Evolutionary conservation across 306 rosid species (phyloP).

Genomic region (Macrotyloma uniflorum): DNA sequence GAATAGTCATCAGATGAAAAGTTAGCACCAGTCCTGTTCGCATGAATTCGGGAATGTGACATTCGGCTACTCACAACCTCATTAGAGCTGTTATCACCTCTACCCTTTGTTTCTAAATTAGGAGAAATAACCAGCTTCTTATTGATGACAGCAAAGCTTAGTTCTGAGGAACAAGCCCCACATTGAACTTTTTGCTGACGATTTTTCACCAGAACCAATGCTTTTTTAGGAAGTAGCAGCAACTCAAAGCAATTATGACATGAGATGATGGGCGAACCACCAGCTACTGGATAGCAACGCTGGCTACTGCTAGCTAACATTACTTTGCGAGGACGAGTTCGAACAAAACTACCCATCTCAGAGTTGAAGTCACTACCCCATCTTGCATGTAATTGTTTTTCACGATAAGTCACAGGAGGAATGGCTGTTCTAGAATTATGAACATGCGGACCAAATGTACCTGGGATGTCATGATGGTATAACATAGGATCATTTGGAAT

Average conservation of each 20-base stretch:
- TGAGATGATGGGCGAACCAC: constrained; percentile 89
- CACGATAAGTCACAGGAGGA: constrained; percentile 51
- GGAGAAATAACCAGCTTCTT: constrained; percentile 68
- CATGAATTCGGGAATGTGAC: constrained; percentile 49
- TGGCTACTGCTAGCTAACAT: constrained; percentile 55
- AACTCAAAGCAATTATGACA: constrained; percentile 83
- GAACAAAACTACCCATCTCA: constrained; percentile 57
- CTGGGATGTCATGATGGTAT: constrained; percentile 57
- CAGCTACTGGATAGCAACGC: constrained; percentile 71
- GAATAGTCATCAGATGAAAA: constrained; percentile 94
- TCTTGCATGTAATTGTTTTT: constrained; percentile 59
- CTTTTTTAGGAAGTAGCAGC: constrained; percentile 74
- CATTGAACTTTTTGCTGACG: constrained; percentile 76
- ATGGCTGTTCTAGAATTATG: constrained; percentile 58
- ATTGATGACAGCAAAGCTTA: constrained; percentile 55
- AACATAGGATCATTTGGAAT: constrained; percentile 62
- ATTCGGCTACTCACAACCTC: constrained; percentile 47
- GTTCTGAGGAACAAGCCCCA: constrained; percentile 79
- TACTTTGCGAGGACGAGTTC: constrained; percentile 60
- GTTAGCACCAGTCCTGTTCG: constrained; percentile 54
- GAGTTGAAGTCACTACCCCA: constrained; percentile 81
- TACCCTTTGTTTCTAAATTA: constrained; percentile 48
- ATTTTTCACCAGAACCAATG: constrained; percentile 45
- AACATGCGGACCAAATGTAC: constrained; percentile 54
- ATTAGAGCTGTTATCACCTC: constrained; percentile 50